Conservation (phyloP, 2,329 filamentous ascomycete genomes). For the Onygenales sp. region DNA sequence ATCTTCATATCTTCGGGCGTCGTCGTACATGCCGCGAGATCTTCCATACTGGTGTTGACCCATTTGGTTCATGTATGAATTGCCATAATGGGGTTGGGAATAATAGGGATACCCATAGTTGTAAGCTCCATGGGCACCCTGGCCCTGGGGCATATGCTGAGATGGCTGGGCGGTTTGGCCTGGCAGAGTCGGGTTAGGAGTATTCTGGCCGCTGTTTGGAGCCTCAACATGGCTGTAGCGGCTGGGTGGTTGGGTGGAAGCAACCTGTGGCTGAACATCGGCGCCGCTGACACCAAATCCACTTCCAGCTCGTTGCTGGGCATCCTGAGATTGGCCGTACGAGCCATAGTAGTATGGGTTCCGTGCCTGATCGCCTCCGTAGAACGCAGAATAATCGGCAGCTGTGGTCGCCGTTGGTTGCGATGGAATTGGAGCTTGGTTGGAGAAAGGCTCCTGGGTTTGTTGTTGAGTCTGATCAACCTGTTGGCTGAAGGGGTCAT, state of each 20-base stretch:
- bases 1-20: slow-evolving; percentile 40
- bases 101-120: slow-evolving; percentile 54
- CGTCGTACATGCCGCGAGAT: slow-evolving; percentile 41
- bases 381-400: slow-evolving; percentile 78
- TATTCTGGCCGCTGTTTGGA: slow-evolving; percentile 82
- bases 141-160: slow-evolving; percentile 42
- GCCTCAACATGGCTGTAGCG: slow-evolving; percentile 60
- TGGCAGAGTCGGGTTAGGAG: slow-evolving; percentile 67
- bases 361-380: slow-evolving; percentile 65
- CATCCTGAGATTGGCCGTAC: slow-evolving; percentile 64
- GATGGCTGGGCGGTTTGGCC: slow-evolving; percentile 45
- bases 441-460: slow-evolving; percentile 47
- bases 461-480: slow-evolving; percentile 54
- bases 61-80: slow-evolving; percentile 50
- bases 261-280: slow-evolving; percentile 49
- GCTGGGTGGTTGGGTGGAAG: slow-evolving; percentile 66
- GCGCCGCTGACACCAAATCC: slow-evolving; percentile 57
- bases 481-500: slow-evolving; percentile 79
- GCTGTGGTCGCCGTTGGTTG: slow-evolving; percentile 49
- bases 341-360: slow-evolving; percentile 65
- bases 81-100: slow-evolving; percentile 51
- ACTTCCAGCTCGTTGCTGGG: slow-evolving; percentile 63
- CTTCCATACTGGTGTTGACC: slow-evolving; percentile 37
- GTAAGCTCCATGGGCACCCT: slow-evolving; percentile 46
- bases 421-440: slow-evolving; percentile 50